A percentile compares a stretch with the other conserved stretches of the same genome.
These are phyloP conservation scores for Fusarium denticulatum DNA, from an alignment of 2,329 filamentous ascomycete species.

Conservation along the genomic window DNA sequence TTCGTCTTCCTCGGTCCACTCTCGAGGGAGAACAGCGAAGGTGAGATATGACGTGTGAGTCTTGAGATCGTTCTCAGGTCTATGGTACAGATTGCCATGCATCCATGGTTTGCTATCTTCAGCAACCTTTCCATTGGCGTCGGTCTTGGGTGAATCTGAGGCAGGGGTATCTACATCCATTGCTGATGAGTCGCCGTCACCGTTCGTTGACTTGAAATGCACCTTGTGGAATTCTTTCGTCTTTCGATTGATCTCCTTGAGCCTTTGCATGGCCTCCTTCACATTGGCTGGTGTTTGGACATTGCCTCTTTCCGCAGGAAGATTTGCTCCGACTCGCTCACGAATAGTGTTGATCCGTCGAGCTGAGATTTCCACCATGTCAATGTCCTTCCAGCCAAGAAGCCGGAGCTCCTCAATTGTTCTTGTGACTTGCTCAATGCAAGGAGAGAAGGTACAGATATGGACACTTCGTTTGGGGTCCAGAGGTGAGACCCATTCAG, in stretches of 20 bases:
- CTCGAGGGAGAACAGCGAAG: constrained; percentile 87
- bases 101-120: constrained; percentile 68
- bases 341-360: constrained; percentile 82
- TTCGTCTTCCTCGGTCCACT: constrained; percentile 88
- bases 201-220: constrained; percentile 35
- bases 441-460: constrained; percentile 95
- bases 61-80: constrained; percentile 88
- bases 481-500: constrained; percentile 67
- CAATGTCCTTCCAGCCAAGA: constrained; percentile 88
- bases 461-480: constrained; percentile 77
- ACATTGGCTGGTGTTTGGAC: constrained; percentile 78
- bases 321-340: constrained; percentile 78
- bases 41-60: constrained; percentile 97
- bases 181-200: constrained; percentile 47
- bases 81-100: constrained; percentile 80
- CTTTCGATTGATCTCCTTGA: constrained; percentile 78
- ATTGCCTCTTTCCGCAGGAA: constrained; percentile 73
- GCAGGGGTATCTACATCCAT: constrained; percentile 53
- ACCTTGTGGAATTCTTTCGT: constrained; percentile 70
- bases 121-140: constrained; percentile 38
- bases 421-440: constrained; percentile 92
- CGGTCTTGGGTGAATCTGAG: constrained; percentile 40
- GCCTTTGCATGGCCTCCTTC: constrained; percentile 77
- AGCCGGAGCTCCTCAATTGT: constrained; percentile 84
- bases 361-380: constrained; percentile 90